Base-by-base conservation (phyloP, 2,329 filamentous ascomycete genomes). In the Penicillium fuscoglaucum region DNA sequence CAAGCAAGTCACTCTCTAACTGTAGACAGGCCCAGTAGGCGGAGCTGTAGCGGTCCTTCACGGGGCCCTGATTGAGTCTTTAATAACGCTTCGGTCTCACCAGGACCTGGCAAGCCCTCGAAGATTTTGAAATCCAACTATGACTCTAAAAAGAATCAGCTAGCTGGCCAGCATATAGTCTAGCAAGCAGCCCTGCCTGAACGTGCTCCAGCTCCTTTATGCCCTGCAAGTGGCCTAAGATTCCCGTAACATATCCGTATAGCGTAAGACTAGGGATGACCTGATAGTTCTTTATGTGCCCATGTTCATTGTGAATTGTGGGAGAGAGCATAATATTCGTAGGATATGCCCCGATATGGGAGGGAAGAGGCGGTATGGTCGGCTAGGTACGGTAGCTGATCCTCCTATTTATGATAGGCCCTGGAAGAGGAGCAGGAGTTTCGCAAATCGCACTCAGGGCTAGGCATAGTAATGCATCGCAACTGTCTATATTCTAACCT, bases 11-110 rank as follows among this genome's bases (percentile, higher is more conserved):
- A 74, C 92, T 96, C 75, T 98, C 93, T 12, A 98, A 82, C 70
- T 98, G 93, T 61, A 97, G 79, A 72, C 91, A 96, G 7, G 92
- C 95, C 93, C 93, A 98, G 69, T 93, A 97, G 0, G 91, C 89
- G 66, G 96, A 83, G 13, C 88, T 80, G 37, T 89, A 80, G 57
- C 88, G 81, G 69, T 92, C 90, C 66, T 87, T 71, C 10, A 63
- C 37, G 3, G 64, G 61, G 0, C 68, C 67, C 17, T 72, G 68
- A 21, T 60, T 52, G 57, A 76, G 64, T 40, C 62, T 52, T 17
- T 69, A 62, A 55, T 75, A 76, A 6, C 75, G 76, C 57, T 70
- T 71, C 67, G 74, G 85, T 76, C 91, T 85, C 62, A 96, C 84
- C 28, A 96, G 85, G 17, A 91, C 85, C 66, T 91, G 86, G 49